These are phyloP conservation scores for Boletus rubescentipes DNA, from an alignment of 768 basidiomycete genomes.

Conservation along the genomic window DNA sequence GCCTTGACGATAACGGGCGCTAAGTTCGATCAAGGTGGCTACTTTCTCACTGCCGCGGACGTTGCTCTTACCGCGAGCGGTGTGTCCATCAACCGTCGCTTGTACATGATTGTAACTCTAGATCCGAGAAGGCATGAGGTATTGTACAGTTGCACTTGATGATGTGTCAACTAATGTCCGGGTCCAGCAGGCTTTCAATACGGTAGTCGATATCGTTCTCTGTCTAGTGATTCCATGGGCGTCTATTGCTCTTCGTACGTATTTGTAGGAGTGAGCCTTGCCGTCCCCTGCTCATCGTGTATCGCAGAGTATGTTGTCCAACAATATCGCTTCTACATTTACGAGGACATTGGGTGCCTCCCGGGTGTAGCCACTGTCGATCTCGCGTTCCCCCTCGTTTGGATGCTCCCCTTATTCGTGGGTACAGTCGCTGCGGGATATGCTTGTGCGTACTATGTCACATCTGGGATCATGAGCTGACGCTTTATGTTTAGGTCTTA, in stretches of 20 bases:
- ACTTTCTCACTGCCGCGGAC: slow-evolving; percentile 33
- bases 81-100: slow-evolving; percentile 49
- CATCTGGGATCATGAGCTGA: not conserved
- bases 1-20: not conserved
- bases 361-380: slow-evolving; percentile 35
- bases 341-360: slow-evolving; percentile 48
- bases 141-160: not conserved
- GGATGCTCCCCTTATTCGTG: slow-evolving; percentile 44
- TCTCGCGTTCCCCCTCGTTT: slow-evolving; percentile 42
- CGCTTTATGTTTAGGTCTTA: slow-evolving; percentile 4
- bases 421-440: slow-evolving; percentile 47
- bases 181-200: slow-evolving; percentile 22
- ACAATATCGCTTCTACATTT: slow-evolving; percentile 50
- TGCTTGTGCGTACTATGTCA: slow-evolving; percentile 14
- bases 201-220: slow-evolving; percentile 28
- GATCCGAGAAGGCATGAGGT: slow-evolving; percentile 12
- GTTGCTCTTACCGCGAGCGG: slow-evolving; percentile 40
- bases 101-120: slow-evolving; percentile 43
- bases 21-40: slow-evolving; percentile 18
- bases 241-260: slow-evolving; percentile 31
- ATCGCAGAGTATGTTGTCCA: slow-evolving; percentile 45
- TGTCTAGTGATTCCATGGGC: slow-evolving; percentile 35
- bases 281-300: slow-evolving; percentile 1
- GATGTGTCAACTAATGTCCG: not conserved
- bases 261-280: not conserved